A percentile compares a stretch with the other conserved stretches of the same genome.
These are phyloP conservation scores for Hanseniaspora lindneri DNA, from an alignment of 805 yeast genomes.

Conservation along the genomic window DNA sequence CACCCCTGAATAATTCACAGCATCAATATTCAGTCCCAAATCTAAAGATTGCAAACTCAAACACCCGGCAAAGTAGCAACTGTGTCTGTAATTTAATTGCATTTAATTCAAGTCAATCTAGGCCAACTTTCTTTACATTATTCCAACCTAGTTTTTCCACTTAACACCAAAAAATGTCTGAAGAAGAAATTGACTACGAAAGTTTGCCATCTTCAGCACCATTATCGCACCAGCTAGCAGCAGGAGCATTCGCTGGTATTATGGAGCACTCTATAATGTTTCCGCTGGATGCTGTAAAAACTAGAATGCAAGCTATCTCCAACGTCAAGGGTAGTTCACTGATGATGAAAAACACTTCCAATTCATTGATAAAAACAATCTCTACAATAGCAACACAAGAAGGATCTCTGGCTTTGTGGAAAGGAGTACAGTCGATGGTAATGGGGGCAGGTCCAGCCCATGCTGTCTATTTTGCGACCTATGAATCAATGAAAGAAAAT, in stretches of 20 bases:
- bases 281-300: conserved; percentile 92
- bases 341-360: conserved; percentile 53
- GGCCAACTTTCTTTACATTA: too few relatives aligned
- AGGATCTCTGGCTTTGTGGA: conserved; percentile 81
- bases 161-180: conserved; percentile 17
- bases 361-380: conserved; percentile 13
- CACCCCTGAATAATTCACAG: too few relatives aligned
- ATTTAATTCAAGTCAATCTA: too few relatives aligned
- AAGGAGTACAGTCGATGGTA: conserved; percentile 84
- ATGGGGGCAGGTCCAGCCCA: conserved; percentile 99
- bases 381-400: conserved; percentile 59
- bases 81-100: too few relatives aligned
- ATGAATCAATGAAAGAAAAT: conserved; percentile 51
- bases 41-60: too few relatives aligned
- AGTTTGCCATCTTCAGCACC: conserved; percentile 82
- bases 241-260: conserved; percentile 98
- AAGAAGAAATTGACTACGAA: conserved; percentile 70
- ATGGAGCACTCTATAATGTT: conserved; percentile 97
- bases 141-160: too few relatives aligned
- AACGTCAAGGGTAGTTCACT: conserved; percentile 27
- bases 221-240: conserved; percentile 64
- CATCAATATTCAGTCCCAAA: too few relatives aligned
- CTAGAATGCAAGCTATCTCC: conserved; percentile 61
- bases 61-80: too few relatives aligned
- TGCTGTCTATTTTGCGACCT: conserved; percentile 90